Percentiles rank a stretch among this genome's conserved stretches.
Evolutionary conservation across 2,329 filamentous ascomycete genomes (phyloP).

Genomic region (Westerdykella sp.): DNA sequence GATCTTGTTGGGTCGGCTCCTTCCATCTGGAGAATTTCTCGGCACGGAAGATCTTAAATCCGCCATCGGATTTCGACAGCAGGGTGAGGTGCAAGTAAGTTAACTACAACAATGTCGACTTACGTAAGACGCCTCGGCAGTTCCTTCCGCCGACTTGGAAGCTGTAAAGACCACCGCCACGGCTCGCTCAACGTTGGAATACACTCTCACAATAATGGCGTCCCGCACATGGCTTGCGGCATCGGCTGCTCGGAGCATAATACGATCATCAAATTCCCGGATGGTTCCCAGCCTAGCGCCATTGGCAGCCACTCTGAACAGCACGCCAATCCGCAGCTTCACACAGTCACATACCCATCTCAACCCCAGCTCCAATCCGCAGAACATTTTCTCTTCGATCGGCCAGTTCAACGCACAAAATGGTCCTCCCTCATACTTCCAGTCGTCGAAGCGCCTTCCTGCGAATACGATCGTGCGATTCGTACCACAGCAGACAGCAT

Average conservation of each 20-base stretch:
- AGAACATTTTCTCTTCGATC: constrained; percentile 20
- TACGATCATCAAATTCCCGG: constrained; percentile 14
- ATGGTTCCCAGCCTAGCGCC: constrained; percentile 8
- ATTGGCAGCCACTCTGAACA: constrained; percentile 15
- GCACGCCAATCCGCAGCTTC: constrained; percentile 23
- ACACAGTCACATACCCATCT: constrained; percentile 14
- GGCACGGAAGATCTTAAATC: too few species aligned
- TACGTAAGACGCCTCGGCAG: too few species aligned
- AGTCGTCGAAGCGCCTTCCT: constrained; percentile 59
- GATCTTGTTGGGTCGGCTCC: too few species aligned
- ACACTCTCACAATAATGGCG: constrained; percentile 25
- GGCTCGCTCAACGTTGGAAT: neutral
- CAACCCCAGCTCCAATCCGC: constrained; percentile 19
- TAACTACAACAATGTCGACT: too few species aligned
- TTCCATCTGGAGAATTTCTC: too few species aligned
- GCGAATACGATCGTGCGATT: constrained; percentile 94
- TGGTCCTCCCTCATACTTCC: constrained; percentile 71
- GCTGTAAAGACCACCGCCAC: too few species aligned
- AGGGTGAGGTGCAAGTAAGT: too few species aligned
- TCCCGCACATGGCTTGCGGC: constrained; percentile 30
- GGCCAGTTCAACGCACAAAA: constrained; percentile 19
- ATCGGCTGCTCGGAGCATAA: constrained; percentile 24
- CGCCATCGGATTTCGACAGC: too few species aligned
- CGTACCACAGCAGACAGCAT: constrained; percentile 98
- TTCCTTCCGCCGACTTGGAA: too few species aligned